These are phyloP conservation scores for Populus deltoides DNA, from an alignment of 345 rosid species.

Conservation along the genomic window DNA sequence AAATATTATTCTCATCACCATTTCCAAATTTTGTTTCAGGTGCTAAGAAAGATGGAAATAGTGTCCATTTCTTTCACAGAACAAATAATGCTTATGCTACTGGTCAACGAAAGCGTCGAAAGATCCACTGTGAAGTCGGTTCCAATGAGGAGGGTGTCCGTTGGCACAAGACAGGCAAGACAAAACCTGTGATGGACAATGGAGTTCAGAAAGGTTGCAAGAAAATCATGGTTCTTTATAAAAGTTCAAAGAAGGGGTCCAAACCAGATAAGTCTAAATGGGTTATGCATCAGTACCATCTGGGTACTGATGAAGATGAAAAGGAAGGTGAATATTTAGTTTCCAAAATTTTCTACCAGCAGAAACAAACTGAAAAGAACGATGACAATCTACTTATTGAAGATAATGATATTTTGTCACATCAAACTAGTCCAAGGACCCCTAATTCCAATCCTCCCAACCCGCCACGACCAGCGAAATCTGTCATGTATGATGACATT, in stretches of 20 bases:
- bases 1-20: not conserved
- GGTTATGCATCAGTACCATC: slow-evolving; percentile 92
- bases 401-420: slow-evolving; percentile 39
- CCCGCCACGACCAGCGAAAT: slow-evolving; percentile 45
- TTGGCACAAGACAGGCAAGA: slow-evolving; percentile 98
- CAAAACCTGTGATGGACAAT: slow-evolving; percentile 54
- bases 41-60: slow-evolving; percentile 77
- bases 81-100: slow-evolving; percentile 82
- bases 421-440: slow-evolving; percentile 59
- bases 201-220: slow-evolving; percentile 74
- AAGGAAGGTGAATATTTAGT: slow-evolving; percentile 68
- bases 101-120: slow-evolving; percentile 90
- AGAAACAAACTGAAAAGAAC: slow-evolving; percentile 41
- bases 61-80: slow-evolving; percentile 73
- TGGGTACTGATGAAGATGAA: slow-evolving; percentile 72
- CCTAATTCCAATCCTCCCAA: slow-evolving; percentile 62
- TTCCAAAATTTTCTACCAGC: slow-evolving; percentile 69
- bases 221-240: slow-evolving; percentile 93
- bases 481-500: slow-evolving; percentile 24
- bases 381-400: slow-evolving; percentile 22
- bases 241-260: slow-evolving; percentile 57
- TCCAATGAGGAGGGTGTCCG: slow-evolving; percentile 58
- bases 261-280: slow-evolving; percentile 77
- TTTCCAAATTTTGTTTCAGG: slow-evolving; percentile 40
- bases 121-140: slow-evolving; percentile 48